Evolutionary conservation across 176 grass and related monocot genomes (phyloP), one percentile per base, ranked within the genome.

Genomic region (Oropetium thomaeum): DNA sequence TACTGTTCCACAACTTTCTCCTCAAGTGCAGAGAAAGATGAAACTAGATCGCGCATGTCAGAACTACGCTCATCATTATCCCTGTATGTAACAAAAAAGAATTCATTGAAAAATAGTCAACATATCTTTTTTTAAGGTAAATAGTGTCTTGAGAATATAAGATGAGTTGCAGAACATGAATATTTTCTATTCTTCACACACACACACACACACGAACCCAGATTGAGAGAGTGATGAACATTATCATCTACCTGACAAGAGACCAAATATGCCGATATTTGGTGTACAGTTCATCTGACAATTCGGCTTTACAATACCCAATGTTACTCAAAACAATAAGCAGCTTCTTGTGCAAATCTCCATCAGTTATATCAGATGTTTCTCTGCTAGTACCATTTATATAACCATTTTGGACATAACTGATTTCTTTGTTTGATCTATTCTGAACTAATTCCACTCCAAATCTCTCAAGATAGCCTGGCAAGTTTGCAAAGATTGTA

Each of bases 321-420:
- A 99, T 99, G 72, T 99, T 99, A 87, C 96, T 95, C 79, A 99
- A 79, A 90, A 99, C 85, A 82, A 99, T 88, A 54, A 99, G 69
- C 30, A 95, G 87, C 47, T 99, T 99, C 78, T 89, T 95, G 62
- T 92, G 87, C 42, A 75, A 81, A 65, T 82, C 85, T 28, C 79
- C 89, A 79, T 82, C 73, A 45, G 65, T 57, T 58, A 67, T 66
- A 75, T 25, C 67, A 72, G 75, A 85, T 62, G 74, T 62, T 61
- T 92, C 84, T 82, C 73, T 58, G 35, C 87, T 87, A 27, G 66
- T 54, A 86, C 86, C 91, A 89, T 95, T 82, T 63, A 67, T 25
- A 73, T 92, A 92, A 25, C 91, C 91, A 87, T 95, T 99, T 82
- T 92, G 96, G n/a, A 81, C 61, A 78, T 81, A 77, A 69, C 62